phyloP scores from a whole-genome alignment of 176 grass and related monocot genomes.

The Pontederia crassipes region DNA sequence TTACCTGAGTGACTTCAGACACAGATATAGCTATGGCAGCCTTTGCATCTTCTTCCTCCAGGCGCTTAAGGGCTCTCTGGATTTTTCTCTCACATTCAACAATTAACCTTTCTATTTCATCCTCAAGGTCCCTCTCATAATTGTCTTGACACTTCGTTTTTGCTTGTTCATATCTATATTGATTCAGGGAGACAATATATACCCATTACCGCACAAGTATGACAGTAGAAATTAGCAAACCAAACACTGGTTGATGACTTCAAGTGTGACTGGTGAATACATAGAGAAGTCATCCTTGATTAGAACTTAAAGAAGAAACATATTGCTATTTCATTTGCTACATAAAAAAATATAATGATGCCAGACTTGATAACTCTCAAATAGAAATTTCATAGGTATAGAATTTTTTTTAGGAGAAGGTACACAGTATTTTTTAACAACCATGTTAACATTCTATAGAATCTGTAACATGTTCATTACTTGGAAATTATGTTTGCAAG shows the following conservation, averaged over 20 bases:
- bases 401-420: too few species aligned
- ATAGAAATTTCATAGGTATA: too few species aligned
- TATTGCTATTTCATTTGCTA: too few species aligned
- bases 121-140: conserved; percentile 71
- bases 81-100: conserved; percentile 97
- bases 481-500: too few species aligned
- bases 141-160: conserved; percentile 70
- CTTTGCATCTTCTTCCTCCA: conserved; percentile 86
- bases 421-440: too few species aligned
- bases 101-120: conserved; percentile 85
- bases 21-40: conserved; percentile 97
- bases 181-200: conserved; percentile 29
- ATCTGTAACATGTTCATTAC: too few species aligned
- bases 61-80: conserved; percentile 76
- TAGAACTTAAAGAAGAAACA: too few species aligned
- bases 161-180: conserved; percentile 81
- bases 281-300: too few species aligned
- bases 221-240: background rate
- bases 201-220: background rate
- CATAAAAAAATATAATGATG: too few species aligned
- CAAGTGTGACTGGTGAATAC: background rate
- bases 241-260: background rate
- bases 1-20: conserved; percentile 73
- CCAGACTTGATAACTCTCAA: too few species aligned
- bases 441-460: too few species aligned